phyloP scores from a whole-genome alignment of 1,284 basidiomycete species.

The Golubevia sp. region DNA sequence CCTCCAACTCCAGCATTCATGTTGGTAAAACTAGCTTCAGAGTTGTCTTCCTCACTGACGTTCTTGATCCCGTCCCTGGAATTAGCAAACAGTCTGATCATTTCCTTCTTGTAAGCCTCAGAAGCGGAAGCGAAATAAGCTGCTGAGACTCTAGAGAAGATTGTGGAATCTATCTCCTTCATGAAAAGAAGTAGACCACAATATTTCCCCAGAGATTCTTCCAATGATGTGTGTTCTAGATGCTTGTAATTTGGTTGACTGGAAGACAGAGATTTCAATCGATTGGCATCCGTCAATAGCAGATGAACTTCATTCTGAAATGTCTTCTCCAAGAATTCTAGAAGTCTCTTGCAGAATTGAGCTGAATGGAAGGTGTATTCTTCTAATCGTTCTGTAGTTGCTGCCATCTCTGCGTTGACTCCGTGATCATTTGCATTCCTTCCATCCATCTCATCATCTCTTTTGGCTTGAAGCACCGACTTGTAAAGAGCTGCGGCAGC shows the following conservation, averaged over 20 bases:
- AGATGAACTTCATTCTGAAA: conserved; percentile 30
- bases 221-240: conserved; percentile 65
- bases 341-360: conserved; percentile 40
- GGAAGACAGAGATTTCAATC: conserved; percentile 23
- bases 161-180: conserved; percentile 80
- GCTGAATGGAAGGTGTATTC: conserved; percentile 40
- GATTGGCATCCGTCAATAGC: conserved; percentile 27
- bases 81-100: conserved; percentile 32
- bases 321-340: conserved; percentile 34
- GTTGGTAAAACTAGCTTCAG: conserved; percentile 23
- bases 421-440: conserved; percentile 11
- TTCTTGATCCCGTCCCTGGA: conserved; percentile 28
- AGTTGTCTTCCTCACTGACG: conserved; percentile 34
- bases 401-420: conserved; percentile 29
- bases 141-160: conserved; percentile 41
- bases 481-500: conserved; percentile 57
- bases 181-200: conserved; percentile 88
- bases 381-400: conserved; percentile 39
- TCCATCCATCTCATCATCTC: conserved; percentile 11
- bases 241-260: conserved; percentile 27
- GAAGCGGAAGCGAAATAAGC: conserved; percentile 39
- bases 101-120: conserved; percentile 44
- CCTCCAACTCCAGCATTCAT: conserved; percentile 8
- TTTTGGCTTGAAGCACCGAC: conserved; percentile 48
- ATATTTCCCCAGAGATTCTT: conserved; percentile 82